phyloP scores from a whole-genome alignment of 257 asterid genomes.

The Nemophila menziesii region DNA sequence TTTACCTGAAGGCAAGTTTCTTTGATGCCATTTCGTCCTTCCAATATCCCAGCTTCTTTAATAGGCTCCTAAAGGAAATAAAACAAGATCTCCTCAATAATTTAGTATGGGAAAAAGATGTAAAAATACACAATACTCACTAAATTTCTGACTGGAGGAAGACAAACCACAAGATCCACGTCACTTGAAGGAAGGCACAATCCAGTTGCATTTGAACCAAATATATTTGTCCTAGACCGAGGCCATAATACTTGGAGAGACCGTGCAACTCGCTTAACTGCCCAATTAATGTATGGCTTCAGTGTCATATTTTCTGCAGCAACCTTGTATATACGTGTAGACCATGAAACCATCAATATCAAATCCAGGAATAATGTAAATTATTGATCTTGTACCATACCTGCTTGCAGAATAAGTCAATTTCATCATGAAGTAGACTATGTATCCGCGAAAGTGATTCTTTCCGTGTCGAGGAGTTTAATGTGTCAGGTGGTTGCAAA shows the following conservation, averaged over 20 bases:
- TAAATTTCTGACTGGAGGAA: constrained; percentile 99
- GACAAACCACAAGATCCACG: constrained; percentile 95
- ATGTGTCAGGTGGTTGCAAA: constrained; percentile 73
- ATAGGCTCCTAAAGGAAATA: constrained; percentile 66
- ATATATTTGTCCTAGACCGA: constrained; percentile 86
- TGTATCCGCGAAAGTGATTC: constrained; percentile 53
- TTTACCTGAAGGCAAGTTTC: constrained; percentile 99
- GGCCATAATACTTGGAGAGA: constrained; percentile 99
- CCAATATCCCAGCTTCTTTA: constrained; percentile 98
- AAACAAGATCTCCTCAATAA: background rate
- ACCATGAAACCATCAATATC: constrained; percentile 15
- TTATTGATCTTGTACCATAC: constrained; percentile 26
- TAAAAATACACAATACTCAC: constrained; percentile 31
- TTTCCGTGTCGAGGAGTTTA: constrained; percentile 38
- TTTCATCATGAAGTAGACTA: constrained; percentile 71
- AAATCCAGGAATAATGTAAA: constrained; percentile 2
- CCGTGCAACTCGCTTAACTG: constrained; percentile 97
- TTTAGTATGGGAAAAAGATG: background rate
- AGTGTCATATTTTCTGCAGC: constrained; percentile 73
- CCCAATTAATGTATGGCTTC: constrained; percentile 95
- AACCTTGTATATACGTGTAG: constrained; percentile 40
- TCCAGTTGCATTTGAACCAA: constrained; percentile 95
- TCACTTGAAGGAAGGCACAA: constrained; percentile 94
- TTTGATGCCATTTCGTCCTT: constrained; percentile 97
- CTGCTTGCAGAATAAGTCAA: constrained; percentile 85